phyloP scores from a whole-genome alignment of 179 eudicot species.

The Vitellaria paradoxa region DNA sequence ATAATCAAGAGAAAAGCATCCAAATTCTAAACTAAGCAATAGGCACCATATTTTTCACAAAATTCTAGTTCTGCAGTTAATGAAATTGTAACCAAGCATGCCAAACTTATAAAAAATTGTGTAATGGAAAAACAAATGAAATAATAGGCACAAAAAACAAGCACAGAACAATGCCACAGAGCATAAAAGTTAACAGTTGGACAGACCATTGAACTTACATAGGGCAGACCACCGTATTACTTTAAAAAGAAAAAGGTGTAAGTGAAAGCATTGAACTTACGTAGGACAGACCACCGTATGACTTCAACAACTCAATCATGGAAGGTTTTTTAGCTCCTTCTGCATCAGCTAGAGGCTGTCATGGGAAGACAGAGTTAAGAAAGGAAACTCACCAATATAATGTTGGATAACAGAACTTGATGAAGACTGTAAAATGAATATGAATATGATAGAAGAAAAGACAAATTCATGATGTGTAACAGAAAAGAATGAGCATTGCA shows the following conservation, averaged over 20 bases:
- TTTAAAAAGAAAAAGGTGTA: background rate
- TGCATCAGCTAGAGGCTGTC: conserved; percentile 99
- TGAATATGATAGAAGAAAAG: background rate
- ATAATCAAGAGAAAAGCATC: background rate
- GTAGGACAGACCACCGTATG: conserved; percentile 83
- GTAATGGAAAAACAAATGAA: background rate
- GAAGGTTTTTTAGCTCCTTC: conserved; percentile 85
- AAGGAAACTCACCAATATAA: conserved; percentile 2
- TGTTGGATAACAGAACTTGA: background rate
- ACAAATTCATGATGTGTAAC: background rate
- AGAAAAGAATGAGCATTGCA: background rate
- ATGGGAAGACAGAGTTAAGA: conserved; percentile 24
- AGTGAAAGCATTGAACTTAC: conserved; percentile 48
- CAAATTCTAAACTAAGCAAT: background rate
- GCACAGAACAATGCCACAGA: background rate
- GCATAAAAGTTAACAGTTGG: background rate
- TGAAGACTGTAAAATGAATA: background rate
- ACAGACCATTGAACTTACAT: too few relatives aligned
- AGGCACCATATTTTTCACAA: background rate
- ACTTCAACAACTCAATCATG: conserved; percentile 78
- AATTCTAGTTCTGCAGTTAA: background rate
- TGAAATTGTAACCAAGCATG: background rate
- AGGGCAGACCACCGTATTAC: too few relatives aligned
- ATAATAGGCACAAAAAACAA: background rate
- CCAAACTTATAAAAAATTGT: background rate